Conservation (phyloP, 495 filamentous ascomycete species). For the Daldinia caldariorum region DNA sequence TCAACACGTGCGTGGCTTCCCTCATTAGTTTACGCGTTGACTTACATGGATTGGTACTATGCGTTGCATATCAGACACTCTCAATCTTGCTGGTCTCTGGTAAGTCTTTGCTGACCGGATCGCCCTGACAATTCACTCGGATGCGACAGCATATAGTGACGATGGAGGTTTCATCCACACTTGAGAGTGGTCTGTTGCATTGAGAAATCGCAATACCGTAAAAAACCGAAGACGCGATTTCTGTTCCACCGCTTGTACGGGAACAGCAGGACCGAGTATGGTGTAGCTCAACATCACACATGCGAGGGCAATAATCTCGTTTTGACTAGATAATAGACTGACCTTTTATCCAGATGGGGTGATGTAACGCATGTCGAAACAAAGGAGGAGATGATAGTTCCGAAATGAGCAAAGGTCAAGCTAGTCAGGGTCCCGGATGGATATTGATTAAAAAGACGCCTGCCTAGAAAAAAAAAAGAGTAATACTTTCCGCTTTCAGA, state of each 20-base stretch:
- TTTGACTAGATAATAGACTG: slow-evolving; percentile 27
- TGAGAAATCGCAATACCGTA: slow-evolving; percentile 10
- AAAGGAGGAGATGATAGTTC: slow-evolving; percentile 41
- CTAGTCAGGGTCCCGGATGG: slow-evolving; percentile 19
- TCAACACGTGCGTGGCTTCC: slow-evolving; percentile 8
- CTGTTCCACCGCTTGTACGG: slow-evolving; percentile 25
- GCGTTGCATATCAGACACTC: slow-evolving; percentile 5
- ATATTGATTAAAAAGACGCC: slow-evolving; percentile 35
- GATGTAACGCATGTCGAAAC: slow-evolving; percentile 35
- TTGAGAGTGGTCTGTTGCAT: slow-evolving; percentile 9
- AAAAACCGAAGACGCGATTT: slow-evolving; percentile 17
- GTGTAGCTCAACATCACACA: slow-evolving; percentile 27
- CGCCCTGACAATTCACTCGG: slow-evolving; percentile 19
- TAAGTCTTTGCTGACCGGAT: slow-evolving; percentile 3
- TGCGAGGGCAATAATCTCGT: slow-evolving; percentile 30
- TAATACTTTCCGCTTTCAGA: slow-evolving; percentile 33
- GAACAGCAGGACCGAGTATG: slow-evolving; percentile 20
- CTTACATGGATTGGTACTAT: slow-evolving; percentile 13
- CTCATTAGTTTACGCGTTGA: slow-evolving; percentile 1
- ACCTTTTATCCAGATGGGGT: slow-evolving; percentile 42
- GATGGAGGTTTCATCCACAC: slow-evolving; percentile 27
- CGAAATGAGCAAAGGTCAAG: slow-evolving; percentile 31
- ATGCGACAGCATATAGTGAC: slow-evolving; percentile 17
- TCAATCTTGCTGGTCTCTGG: neutral
- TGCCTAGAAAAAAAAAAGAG: slow-evolving; percentile 18